Evolutionary conservation across 2,329 filamentous ascomycete genomes (phyloP).

Genomic region (Fusarium decemcellulare): DNA sequence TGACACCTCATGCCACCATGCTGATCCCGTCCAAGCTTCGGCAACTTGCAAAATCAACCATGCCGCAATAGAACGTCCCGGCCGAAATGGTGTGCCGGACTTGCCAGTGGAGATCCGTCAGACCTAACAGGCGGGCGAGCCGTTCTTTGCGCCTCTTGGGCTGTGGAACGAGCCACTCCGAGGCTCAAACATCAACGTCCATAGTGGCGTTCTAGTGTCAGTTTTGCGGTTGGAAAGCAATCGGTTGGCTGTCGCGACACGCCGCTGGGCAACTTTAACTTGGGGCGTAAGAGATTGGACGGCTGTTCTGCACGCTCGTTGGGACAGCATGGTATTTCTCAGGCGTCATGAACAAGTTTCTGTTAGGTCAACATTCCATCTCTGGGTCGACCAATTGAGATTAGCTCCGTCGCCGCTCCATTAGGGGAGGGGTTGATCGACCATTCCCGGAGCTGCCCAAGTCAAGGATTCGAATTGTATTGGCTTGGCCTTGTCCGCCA

Average conservation of each 20-base stretch:
- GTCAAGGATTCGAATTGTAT: slow-evolving; percentile 8
- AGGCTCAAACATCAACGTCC: slow-evolving; percentile 20
- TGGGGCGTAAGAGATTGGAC: slow-evolving; percentile 8
- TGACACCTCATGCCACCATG: slow-evolving; percentile 25
- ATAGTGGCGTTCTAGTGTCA: slow-evolving; percentile 27
- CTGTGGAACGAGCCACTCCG: slow-evolving; percentile 25
- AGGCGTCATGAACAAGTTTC: slow-evolving; percentile 17
- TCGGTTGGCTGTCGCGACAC: slow-evolving; percentile 31
- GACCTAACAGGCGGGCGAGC: background rate
- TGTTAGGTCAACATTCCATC: slow-evolving; percentile 22
- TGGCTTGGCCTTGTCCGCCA: slow-evolving; percentile 1
- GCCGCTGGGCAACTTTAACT: slow-evolving; percentile 40
- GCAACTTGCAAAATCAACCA: slow-evolving; percentile 26
- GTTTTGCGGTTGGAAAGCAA: slow-evolving; percentile 8
- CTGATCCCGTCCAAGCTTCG: slow-evolving; percentile 23
- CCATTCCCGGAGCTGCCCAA: slow-evolving; percentile 3
- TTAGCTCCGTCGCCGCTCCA: slow-evolving; percentile 30
- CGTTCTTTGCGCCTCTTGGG: slow-evolving; percentile 2
- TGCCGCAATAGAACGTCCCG: slow-evolving; percentile 31
- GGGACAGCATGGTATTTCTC: background rate
- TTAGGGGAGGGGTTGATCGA: slow-evolving; percentile 25
- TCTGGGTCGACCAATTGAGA: slow-evolving; percentile 15
- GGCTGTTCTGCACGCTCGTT: background rate
- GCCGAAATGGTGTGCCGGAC: slow-evolving; percentile 40
- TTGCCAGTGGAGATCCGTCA: background rate